These are phyloP conservation scores for Petunia secreta DNA, from an alignment of 257 asterid species.

Conservation along the genomic window DNA sequence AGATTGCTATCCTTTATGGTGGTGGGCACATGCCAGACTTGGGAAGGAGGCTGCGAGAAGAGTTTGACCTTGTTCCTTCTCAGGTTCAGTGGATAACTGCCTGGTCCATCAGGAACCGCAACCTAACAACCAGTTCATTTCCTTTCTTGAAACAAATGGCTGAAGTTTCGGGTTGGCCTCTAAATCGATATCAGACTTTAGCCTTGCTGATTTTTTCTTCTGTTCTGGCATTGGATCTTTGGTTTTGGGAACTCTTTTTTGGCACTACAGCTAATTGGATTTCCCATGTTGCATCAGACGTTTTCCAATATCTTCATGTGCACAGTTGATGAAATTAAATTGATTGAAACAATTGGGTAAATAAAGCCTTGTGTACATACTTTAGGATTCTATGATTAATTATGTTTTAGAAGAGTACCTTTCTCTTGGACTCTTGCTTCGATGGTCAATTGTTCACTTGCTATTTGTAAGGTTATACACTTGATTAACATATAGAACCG, in stretches of 20 bases:
- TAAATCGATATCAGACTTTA: conserved; percentile 82
- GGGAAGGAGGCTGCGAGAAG: conserved; percentile 77
- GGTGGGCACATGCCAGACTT: conserved; percentile 99
- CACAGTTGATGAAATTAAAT: conserved; percentile 40
- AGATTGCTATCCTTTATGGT: conserved; percentile 89
- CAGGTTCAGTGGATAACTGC: conserved; percentile 92
- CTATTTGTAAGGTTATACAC: not conserved
- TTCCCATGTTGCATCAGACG: conserved; percentile 52
- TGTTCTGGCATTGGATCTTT: conserved; percentile 87
- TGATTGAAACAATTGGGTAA: not conserved
- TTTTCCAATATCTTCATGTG: conserved; percentile 45
- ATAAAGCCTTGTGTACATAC: conserved; percentile 1
- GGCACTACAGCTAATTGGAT: conserved; percentile 74
- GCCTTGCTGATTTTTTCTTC: conserved; percentile 88
- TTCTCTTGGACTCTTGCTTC: not conserved
- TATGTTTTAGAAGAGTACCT: not conserved
- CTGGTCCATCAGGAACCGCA: conserved; percentile 75
- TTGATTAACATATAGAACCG: not conserved
- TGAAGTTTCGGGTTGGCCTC: conserved; percentile 70
- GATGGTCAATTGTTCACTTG: not conserved
- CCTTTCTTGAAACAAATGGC: conserved; percentile 70
- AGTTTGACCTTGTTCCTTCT: conserved; percentile 79
- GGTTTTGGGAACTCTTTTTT: conserved; percentile 90
- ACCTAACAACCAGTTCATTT: conserved; percentile 48
- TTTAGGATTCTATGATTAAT: not conserved